These are phyloP conservation scores for Camellia lanceoleosa DNA, from an alignment of 148 eudicot genomes.

Conservation along the genomic window DNA sequence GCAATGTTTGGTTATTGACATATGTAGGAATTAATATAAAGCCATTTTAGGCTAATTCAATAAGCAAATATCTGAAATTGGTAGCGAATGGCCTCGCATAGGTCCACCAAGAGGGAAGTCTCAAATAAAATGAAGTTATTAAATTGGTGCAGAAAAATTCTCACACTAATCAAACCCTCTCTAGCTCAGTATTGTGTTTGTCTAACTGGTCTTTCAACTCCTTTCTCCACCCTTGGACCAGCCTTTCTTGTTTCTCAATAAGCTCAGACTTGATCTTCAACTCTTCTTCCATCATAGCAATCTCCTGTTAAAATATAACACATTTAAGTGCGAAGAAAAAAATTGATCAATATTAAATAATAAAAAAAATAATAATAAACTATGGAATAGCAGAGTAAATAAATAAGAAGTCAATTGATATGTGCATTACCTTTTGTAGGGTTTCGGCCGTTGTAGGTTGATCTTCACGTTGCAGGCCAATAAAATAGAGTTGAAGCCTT, in stretches of 20 bases:
- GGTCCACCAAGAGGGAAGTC: no score
- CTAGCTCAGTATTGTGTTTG: conserved; percentile 58
- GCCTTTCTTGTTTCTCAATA: conserved; percentile 56
- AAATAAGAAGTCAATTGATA: background rate
- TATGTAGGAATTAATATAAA: no score
- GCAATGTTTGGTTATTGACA: no score
- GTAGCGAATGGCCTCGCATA: no score
- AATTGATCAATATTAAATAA: background rate
- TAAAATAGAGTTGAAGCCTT: conserved; percentile 76
- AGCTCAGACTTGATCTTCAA: conserved; percentile 61
- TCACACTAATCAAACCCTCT: conserved; percentile 39
- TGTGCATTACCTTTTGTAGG: conserved; percentile 57
- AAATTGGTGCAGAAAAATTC: no score
- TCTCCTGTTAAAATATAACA: conserved; percentile 37
- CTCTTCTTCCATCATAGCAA: conserved; percentile 71
- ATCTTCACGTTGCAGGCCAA: conserved; percentile 73
- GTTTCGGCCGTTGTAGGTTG: conserved; percentile 69
- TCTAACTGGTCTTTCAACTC: conserved; percentile 67
- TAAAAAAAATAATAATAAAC: no score
- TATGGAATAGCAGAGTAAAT: background rate
- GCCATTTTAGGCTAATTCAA: no score
- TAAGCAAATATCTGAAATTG: no score
- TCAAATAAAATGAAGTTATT: no score
- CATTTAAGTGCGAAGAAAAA: background rate
- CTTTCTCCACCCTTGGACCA: conserved; percentile 72